Conservation (phyloP, 495 filamentous ascomycete genomes). For the Aspergillus nidulans region DNA sequence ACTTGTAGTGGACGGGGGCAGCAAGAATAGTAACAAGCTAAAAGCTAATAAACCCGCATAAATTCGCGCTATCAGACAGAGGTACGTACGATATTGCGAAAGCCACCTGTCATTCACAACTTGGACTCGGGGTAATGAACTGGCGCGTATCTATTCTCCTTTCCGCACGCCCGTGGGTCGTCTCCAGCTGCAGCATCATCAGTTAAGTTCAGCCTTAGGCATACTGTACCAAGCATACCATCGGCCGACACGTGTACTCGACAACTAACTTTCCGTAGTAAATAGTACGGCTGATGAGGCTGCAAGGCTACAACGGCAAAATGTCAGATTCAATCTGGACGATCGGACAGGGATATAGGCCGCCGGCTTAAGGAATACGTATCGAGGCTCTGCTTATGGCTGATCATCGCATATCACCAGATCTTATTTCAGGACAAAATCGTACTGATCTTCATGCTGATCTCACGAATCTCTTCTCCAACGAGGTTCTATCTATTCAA, state of each 20-base stretch:
- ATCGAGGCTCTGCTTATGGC: neutral
- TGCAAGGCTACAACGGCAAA: conserved; percentile 6
- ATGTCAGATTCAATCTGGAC: neutral
- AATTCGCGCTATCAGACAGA: neutral
- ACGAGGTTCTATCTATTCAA: conserved; percentile 55
- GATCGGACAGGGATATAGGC: neutral
- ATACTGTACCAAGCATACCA: neutral
- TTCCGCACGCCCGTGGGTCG: neutral
- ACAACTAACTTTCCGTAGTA: neutral
- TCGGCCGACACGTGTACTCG: neutral
- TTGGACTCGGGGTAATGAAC: neutral
- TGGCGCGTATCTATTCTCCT: neutral
- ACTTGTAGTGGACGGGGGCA: neutral
- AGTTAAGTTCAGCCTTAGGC: neutral
- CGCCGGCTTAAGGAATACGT: neutral
- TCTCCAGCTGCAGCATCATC: neutral
- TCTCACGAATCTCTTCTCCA: neutral
- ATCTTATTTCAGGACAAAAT: neutral
- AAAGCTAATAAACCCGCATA: neutral
- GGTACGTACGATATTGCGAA: neutral
- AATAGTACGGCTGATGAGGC: neutral
- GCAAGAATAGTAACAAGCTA: conserved; percentile 2
- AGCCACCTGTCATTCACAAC: conserved; percentile 1
- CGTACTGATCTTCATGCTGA: no score
- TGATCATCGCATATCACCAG: neutral